Conservation (phyloP, 2,329 filamentous ascomycete genomes). For the Neopestalotiopsis sp. region DNA sequence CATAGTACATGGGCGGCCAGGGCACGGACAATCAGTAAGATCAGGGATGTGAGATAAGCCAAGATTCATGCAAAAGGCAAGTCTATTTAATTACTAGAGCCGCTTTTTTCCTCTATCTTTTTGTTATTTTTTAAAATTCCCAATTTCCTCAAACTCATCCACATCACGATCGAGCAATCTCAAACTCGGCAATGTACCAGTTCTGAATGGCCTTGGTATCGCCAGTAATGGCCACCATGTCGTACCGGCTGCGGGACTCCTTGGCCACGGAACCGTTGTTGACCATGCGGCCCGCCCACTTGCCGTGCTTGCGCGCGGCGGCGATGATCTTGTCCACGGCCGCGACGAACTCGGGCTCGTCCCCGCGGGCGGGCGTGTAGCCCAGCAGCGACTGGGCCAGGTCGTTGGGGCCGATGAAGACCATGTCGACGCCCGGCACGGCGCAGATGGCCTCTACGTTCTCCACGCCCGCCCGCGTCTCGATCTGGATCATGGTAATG, state of each 20-base stretch:
- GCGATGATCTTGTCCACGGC: constrained; percentile 13
- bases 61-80: background rate
- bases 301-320: constrained; percentile 9
- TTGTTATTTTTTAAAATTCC: background rate
- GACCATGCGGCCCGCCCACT: constrained; percentile 16
- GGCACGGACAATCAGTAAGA: background rate
- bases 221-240: constrained; percentile 11
- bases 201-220: constrained; percentile 17
- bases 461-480: background rate
- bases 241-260: constrained; percentile 1
- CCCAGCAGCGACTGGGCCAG: constrained; percentile 12
- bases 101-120: background rate
- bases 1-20: background rate
- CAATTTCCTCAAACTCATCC: background rate
- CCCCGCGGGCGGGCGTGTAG: constrained; percentile 12
- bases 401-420: constrained; percentile 15
- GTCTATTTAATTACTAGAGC: constrained; percentile 3
- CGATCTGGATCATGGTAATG: constrained; percentile 14
- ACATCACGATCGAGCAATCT: constrained; percentile 10
- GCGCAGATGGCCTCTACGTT: constrained; percentile 12
- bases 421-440: constrained; percentile 5
- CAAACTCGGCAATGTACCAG: constrained; percentile 14
- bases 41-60: background rate
- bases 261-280: constrained; percentile 12
- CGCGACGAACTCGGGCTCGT: constrained; percentile 9